These are phyloP conservation scores for Penicillium paneum DNA, from an alignment of 2,329 filamentous ascomycete genomes.

Conservation along the genomic window DNA sequence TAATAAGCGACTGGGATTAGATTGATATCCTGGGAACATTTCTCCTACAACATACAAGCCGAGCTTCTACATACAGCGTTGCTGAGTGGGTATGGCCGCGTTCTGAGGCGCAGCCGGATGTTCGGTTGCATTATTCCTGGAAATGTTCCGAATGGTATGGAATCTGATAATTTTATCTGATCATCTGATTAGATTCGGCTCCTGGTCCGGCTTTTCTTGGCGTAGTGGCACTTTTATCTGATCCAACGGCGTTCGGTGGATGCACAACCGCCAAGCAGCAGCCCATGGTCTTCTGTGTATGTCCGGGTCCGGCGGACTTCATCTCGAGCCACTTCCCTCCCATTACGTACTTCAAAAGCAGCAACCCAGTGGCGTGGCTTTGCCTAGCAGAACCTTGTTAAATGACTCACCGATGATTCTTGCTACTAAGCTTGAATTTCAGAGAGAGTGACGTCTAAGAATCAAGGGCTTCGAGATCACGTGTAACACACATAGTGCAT, in stretches of 20 bases:
- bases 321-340: background rate
- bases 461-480: too few relatives aligned
- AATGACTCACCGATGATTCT: background rate
- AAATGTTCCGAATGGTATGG: background rate
- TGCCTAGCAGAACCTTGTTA: background rate
- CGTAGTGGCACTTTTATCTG: constrained; percentile 4
- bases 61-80: background rate
- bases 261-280: background rate
- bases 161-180: background rate
- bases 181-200: constrained; percentile 5
- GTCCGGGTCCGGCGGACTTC: background rate
- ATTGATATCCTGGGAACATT: background rate
- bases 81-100: background rate
- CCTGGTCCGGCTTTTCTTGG: background rate
- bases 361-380: background rate
- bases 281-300: background rate
- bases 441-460: too few relatives aligned
- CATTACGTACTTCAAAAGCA: background rate
- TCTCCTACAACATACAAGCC: background rate
- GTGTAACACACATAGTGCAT: too few relatives aligned
- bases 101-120: background rate
- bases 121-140: background rate
- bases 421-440: too few relatives aligned
- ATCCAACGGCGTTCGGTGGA: background rate
- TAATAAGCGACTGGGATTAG: background rate